phyloP scores from a whole-genome alignment of 192 early-diverging fungal species.

The Chytriomyces sp. region DNA sequence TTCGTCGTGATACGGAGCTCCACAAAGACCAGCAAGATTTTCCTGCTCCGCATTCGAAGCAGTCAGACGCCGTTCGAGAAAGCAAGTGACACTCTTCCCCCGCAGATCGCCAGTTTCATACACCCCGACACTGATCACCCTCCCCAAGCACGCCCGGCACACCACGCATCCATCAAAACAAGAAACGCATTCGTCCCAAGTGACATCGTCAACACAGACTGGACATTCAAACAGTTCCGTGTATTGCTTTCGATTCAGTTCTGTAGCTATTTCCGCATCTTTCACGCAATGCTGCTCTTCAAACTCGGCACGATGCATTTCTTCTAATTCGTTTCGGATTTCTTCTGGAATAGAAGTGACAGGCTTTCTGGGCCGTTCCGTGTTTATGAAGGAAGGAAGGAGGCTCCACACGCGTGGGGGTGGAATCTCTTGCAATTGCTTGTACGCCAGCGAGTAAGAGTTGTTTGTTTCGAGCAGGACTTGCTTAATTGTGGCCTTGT shows the following conservation, averaged over 20 bases:
- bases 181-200: conserved; percentile 20
- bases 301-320: not conserved
- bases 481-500: conserved; percentile 24
- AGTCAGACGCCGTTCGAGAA: too few relatives aligned
- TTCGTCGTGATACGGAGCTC: conserved; percentile 4
- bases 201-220: conserved; percentile 20
- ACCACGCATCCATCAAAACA: conserved; percentile 17
- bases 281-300: not conserved
- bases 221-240: conserved; percentile 12
- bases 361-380: not conserved
- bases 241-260: conserved; percentile 6
- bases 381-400: conserved; percentile 1
- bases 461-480: conserved; percentile 17
- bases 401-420: conserved; percentile 12
- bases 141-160: conserved; percentile 21
- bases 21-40: not conserved
- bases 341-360: not conserved
- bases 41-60: too few relatives aligned
- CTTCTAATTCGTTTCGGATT: not conserved
- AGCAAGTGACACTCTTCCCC: conserved; percentile 11
- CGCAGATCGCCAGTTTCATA: conserved; percentile 30
- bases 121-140: conserved; percentile 16
- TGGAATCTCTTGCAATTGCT: not conserved
- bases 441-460: not conserved
- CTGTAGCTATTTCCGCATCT: conserved; percentile 17